Percentiles rank a stretch among this genome's conserved stretches.
phyloP scores from a whole-genome alignment of 1,139 yeast genomes.

The Cylindricascospora bacillispora region DNA sequence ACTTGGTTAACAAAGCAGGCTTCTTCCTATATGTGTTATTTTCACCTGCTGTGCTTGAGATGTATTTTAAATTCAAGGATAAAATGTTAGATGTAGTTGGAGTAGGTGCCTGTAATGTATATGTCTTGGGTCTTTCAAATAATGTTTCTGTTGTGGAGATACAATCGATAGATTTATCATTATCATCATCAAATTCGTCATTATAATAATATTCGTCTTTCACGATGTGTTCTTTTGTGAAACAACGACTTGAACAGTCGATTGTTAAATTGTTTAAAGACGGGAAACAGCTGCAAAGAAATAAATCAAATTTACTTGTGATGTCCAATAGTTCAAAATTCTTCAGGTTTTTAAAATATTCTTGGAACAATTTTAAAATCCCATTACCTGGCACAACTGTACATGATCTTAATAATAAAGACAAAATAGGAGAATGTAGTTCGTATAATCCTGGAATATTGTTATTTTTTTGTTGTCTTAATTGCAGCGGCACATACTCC shows the following conservation, averaged over 20 bases:
- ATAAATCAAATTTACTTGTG: constrained; percentile 33
- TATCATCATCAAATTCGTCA: constrained; percentile 5
- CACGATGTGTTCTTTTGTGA: constrained; percentile 23
- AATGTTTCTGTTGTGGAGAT: constrained; percentile 19
- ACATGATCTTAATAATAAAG: constrained; percentile 24
- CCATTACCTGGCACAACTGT: constrained; percentile 28
- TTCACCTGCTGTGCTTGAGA: constrained; percentile 10
- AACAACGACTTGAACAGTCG: constrained; percentile 39
- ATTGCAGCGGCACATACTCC: constrained; percentile 22
- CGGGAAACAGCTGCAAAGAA: constrained; percentile 37
- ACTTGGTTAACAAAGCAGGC: constrained; percentile 16
- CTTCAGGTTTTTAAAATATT: constrained; percentile 31
- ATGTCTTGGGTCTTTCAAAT: constrained; percentile 11
- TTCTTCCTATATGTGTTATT: constrained; percentile 9
- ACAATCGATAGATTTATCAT: constrained; percentile 8
- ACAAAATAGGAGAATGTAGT: constrained; percentile 23
- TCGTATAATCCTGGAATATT: constrained; percentile 15
- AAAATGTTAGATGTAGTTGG: constrained; percentile 22
- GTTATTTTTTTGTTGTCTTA: constrained; percentile 9
- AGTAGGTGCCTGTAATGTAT: constrained; percentile 19
- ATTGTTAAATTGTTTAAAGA: constrained; percentile 28
- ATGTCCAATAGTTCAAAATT: constrained; percentile 30
- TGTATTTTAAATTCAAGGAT: constrained; percentile 17
- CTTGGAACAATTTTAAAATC: constrained; percentile 19
- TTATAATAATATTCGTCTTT: constrained; percentile 17